These are phyloP conservation scores for Puccinia polysora DNA, from an alignment of 1,284 basidiomycete species.

Conservation along the genomic window DNA sequence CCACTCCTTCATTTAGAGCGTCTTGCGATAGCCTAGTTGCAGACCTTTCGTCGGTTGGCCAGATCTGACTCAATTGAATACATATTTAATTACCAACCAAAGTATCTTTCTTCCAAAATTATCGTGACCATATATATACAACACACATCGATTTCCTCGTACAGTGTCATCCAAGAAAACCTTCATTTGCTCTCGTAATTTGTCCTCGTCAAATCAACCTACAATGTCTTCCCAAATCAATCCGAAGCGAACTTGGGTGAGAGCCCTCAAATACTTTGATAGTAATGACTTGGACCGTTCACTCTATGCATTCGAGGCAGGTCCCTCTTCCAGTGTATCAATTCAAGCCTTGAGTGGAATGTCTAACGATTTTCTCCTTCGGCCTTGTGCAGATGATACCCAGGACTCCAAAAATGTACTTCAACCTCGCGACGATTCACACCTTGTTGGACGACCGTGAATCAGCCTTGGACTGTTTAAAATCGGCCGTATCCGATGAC, in stretches of 20 bases:
- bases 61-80: too few relatives aligned
- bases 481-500: background rate
- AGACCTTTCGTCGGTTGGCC: too few relatives aligned
- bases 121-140: too few relatives aligned
- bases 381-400: background rate
- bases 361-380: background rate
- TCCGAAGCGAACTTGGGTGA: background rate
- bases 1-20: too few relatives aligned
- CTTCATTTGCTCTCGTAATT: background rate
- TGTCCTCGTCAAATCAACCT: background rate
- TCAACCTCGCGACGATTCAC: background rate
- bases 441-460: background rate
- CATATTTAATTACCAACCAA: too few relatives aligned
- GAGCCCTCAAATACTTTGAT: conserved; percentile 10
- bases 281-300: conserved; percentile 3
- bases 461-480: background rate
- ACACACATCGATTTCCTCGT: too few relatives aligned
- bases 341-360: background rate
- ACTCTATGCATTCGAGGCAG: conserved; percentile 7
- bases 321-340: background rate
- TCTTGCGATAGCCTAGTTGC: too few relatives aligned
- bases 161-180: too few relatives aligned
- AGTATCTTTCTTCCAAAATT: too few relatives aligned
- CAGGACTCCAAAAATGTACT: background rate
- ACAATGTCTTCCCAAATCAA: background rate